Evolutionary conservation across 1,139 yeast genomes (phyloP), one percentile per base, ranked within the genome.

Genomic region (Blastobotrys ciferrii): DNA sequence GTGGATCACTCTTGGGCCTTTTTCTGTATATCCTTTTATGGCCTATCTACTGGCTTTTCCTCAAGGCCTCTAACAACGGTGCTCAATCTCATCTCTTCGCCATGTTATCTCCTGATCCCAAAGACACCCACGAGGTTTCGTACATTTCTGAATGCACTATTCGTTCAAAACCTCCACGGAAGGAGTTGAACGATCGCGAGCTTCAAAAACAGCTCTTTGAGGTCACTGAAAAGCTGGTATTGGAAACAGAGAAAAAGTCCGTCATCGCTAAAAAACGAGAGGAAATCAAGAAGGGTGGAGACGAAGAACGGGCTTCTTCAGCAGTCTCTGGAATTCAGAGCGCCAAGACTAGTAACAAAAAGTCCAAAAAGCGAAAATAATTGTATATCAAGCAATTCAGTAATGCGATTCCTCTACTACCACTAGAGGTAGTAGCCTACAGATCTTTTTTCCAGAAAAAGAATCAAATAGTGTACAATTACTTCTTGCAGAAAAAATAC

Each of bases 11-110:
- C 1, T 68, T 78, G 64, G 94, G 96, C 1, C 72, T 92, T 43
- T 20, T 84, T 0, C 13, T 78, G 1, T 92, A 92, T 65, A 53
- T 88, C 35, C 3, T 89, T 2, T 54, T 85, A 44, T 87, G 82
- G 71, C 98, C 98, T 2, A 45, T 92, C 0, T 81, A 91, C 78
- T 91, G 87, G 82, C 60, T 92, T 13, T 73, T 91, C 47, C 72
- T 91, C 47, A 91, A 89, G 67, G 81, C 86, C 37, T 77, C 87
- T 7, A 66, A 67, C 32, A 83, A 82, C 54, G 98, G 98, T 3
- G 84, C 89, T 40, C 96, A 92, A 68, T 80, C 88, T 25, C 63
- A 85, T 32, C 62, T 87, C 45, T 84, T 77, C 69, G 87, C 89
- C 0, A 64, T 86, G 45, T 78, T 76, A 75, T 78, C 86, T 2